Conservation (phyloP, 177 flowering plant species). For the Vitis hybrid region DNA sequence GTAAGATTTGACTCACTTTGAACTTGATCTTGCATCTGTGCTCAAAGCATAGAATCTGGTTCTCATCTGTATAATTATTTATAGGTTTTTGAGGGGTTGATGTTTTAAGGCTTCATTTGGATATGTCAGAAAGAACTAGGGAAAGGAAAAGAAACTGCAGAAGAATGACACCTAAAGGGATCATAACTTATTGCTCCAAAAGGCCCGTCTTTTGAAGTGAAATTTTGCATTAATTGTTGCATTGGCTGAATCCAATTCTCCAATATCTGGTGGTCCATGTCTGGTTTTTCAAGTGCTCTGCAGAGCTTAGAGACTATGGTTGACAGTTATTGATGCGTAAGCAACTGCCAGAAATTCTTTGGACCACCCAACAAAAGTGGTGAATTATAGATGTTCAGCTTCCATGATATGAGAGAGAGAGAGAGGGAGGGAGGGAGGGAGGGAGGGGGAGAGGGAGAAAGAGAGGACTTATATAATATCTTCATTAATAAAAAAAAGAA, state of each 20-base stretch:
- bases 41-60: conserved; percentile 31
- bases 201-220: conserved; percentile 13
- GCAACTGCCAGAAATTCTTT: not conserved
- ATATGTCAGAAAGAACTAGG: no score
- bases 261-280: conserved; percentile 14
- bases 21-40: conserved; percentile 14
- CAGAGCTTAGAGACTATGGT: conserved; percentile 3
- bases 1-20: conserved; percentile 17
- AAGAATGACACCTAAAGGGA: conserved; percentile 17
- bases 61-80: conserved; percentile 34
- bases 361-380: conserved; percentile 16
- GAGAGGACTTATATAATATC: not conserved
- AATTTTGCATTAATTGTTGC: not conserved
- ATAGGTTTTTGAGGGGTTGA: conserved; percentile 20
- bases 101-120: conserved; percentile 26
- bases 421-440: not conserved
- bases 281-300: conserved; percentile 1
- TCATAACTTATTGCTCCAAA: conserved; percentile 22
- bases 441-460: no score
- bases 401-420: not conserved
- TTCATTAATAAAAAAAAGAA: not conserved
- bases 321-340: not conserved
- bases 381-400: conserved; percentile 7
- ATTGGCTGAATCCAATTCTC: conserved; percentile 11
- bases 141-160: no score